Percentiles rank a stretch among this genome's conserved stretches.
phyloP scores from a whole-genome alignment of 495 filamentous ascomycete species.

The Penicillium egyptiacum region DNA sequence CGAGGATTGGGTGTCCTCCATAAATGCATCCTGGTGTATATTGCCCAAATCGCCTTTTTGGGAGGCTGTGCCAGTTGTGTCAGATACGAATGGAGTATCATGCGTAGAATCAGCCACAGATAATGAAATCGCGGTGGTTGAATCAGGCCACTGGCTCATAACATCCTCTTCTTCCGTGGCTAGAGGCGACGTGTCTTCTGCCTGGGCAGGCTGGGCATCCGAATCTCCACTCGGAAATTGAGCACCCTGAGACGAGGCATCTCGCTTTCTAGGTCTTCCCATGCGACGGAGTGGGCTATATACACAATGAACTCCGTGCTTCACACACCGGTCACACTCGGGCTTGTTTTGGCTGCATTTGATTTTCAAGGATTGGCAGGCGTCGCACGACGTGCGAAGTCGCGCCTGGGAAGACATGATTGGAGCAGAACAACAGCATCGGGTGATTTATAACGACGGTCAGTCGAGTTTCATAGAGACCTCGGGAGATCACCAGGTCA shows the following conservation, averaged over 20 bases:
- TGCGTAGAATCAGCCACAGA: background rate
- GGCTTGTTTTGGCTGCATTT: conserved; percentile 3
- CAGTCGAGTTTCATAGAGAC: conserved; percentile 2
- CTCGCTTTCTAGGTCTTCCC: conserved; percentile 3
- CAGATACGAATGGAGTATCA: background rate
- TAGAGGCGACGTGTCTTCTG: background rate
- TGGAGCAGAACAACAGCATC: conserved; percentile 1
- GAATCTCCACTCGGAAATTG: background rate
- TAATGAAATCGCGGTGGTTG: background rate
- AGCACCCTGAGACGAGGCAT: background rate
- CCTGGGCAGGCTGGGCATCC: background rate
- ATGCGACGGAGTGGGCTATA: conserved; percentile 2
- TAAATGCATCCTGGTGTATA: conserved; percentile 1
- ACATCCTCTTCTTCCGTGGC: background rate
- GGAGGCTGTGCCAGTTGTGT: background rate
- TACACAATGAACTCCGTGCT: background rate
- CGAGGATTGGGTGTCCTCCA: conserved; percentile 1
- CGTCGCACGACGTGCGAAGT: conserved; percentile 3
- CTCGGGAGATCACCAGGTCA: conserved; percentile 3
- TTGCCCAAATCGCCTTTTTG: background rate
- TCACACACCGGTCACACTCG: background rate
- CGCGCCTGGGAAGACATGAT: conserved; percentile 3
- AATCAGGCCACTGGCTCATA: conserved; percentile 1
- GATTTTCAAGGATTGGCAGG: conserved; percentile 4
- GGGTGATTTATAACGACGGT: conserved; percentile 1